phyloP scores from a whole-genome alignment of 768 basidiomycete genomes.

The Lenzites betulinus region DNA sequence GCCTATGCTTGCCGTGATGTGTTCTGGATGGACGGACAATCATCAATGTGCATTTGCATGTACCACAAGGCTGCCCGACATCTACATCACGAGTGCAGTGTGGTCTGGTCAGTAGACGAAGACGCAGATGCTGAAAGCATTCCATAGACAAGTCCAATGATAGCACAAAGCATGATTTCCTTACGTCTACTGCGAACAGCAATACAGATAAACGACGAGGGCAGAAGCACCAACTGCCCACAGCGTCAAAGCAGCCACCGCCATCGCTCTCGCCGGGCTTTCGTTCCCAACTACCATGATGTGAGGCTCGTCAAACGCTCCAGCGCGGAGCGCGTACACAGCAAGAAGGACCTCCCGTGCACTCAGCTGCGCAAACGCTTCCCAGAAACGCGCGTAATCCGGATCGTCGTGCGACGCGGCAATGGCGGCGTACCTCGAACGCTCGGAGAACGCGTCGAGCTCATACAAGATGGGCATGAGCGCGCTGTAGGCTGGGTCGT shows the following conservation, averaged over 20 bases:
- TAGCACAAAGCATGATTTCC: too few relatives aligned
- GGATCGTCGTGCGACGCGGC: constrained; percentile 8
- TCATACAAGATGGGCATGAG: constrained; percentile 7
- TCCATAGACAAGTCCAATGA: too few relatives aligned
- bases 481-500: constrained; percentile 7
- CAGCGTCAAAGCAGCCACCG: neutral
- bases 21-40: neutral
- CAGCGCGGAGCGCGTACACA: constrained; percentile 12
- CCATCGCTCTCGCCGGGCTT: too few relatives aligned
- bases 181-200: neutral
- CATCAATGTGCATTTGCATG: neutral
- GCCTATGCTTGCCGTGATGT: too few relatives aligned
- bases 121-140: too few relatives aligned
- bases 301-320: constrained; percentile 1
- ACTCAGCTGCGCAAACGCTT: constrained; percentile 13
- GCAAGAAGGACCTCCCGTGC: constrained; percentile 14
- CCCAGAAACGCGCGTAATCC: constrained; percentile 14
- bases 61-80: neutral
- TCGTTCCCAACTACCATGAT: neutral
- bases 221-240: neutral
- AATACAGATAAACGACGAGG: neutral
- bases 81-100: too few relatives aligned
- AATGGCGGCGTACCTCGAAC: neutral
- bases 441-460: constrained; percentile 3
- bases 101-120: too few relatives aligned